Base-by-base conservation (phyloP, 495 filamentous ascomycete species). In the Xanthoparmelia taractica region DNA sequence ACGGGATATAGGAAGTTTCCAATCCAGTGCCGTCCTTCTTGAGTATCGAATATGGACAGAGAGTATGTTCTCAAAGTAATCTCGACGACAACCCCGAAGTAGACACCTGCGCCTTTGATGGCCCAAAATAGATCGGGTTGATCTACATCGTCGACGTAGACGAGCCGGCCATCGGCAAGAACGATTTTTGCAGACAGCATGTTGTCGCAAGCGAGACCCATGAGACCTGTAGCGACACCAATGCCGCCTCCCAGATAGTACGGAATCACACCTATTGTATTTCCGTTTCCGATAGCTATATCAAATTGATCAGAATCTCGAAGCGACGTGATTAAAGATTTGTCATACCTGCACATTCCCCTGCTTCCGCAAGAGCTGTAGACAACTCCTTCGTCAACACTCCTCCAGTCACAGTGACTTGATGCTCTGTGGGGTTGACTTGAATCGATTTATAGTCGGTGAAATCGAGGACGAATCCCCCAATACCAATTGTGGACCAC, bases 61-160 rank as follows among this genome's bases (percentile, higher is more conserved):
- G 65, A 65, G 70, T 65, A 73, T 65, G 34, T 73, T 60, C 45
- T 58, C 65, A 61, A 71, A 10, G 29, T 59, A 4, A 68, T 40
- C 31, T 65, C 57, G 13, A 66, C 65, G 31, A 83, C 77, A 63
- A 83, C 76, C 54, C 80, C 80, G 61, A 83, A 83, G 70, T 81
- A 82, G 65, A 82, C 77, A 10, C 82, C 81, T 36, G 80, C 81
- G 6, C 82, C 82, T 59, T 69, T 67, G 54, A 84, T 63, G 27
- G 73, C 80, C 77, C 78, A 81, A 61, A 72, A 80, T 45, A 82
- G 73, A 38, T 80, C 75, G 25, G 72, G 65, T 55, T 72, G 18
- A 66, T 25, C 70, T 55, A 56, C 72, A 50, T 69, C 50, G 33
- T 60, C 58, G n/a, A 65, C 69, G 29, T 68, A 66, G 27, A 75